A percentile compares a stretch with the other conserved stretches of the same genome.
phyloP scores from a whole-genome alignment of 2,329 filamentous ascomycete genomes.

The Fusarium subtropicale region DNA sequence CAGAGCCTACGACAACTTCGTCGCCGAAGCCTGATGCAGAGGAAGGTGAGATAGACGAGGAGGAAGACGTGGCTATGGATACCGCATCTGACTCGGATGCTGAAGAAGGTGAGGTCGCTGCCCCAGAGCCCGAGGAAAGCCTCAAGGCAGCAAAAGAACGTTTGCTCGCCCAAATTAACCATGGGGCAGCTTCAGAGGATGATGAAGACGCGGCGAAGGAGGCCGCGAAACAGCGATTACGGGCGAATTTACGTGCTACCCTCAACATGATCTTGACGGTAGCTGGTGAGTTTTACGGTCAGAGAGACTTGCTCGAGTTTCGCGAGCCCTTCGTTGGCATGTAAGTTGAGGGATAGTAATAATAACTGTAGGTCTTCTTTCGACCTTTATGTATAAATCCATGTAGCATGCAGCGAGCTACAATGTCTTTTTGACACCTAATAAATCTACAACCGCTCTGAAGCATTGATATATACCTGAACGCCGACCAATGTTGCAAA shows the following conservation, averaged over 20 bases:
- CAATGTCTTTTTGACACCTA: slow-evolving; percentile 13
- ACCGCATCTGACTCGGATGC: slow-evolving; percentile 51
- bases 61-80: slow-evolving; percentile 58
- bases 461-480: slow-evolving; percentile 33
- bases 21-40: slow-evolving; percentile 31
- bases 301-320: slow-evolving; percentile 84
- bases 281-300: slow-evolving; percentile 88
- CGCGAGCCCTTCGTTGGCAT: slow-evolving; percentile 70
- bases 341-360: slow-evolving; percentile 44
- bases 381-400: slow-evolving; percentile 30
- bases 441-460: slow-evolving; percentile 38
- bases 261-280: slow-evolving; percentile 93
- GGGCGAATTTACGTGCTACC: slow-evolving; percentile 72
- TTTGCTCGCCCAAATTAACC: slow-evolving; percentile 60
- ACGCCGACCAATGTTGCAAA: slow-evolving; percentile 41
- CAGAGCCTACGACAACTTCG: background rate
- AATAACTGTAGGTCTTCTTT: slow-evolving; percentile 21
- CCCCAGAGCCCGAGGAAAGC: slow-evolving; percentile 48
- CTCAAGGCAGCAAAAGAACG: slow-evolving; percentile 62
- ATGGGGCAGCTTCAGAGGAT: slow-evolving; percentile 30
- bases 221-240: slow-evolving; percentile 50
- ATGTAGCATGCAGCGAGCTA: slow-evolving; percentile 29
- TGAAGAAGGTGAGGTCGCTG: slow-evolving; percentile 53
- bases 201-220: slow-evolving; percentile 49
- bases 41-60: slow-evolving; percentile 47